Base-by-base conservation (phyloP, 106 monocot species). In the Gastrodia elata region DNA sequence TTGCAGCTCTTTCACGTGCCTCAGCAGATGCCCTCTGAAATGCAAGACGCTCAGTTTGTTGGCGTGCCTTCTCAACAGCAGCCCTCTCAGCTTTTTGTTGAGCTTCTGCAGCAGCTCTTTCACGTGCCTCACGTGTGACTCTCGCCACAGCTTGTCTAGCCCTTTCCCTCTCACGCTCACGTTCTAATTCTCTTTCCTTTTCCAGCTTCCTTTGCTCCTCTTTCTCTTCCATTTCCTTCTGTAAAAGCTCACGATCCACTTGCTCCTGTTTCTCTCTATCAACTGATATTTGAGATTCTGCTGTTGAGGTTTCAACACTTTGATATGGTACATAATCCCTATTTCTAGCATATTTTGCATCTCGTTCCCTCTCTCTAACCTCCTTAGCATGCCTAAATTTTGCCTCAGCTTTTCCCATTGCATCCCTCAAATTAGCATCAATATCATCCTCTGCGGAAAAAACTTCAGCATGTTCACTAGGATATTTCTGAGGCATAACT, bases 21-120 rank as follows among this genome's bases (percentile, higher is more conserved):
- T 87, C 93, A 67, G 73, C 70, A 65, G 82, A 72, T 39, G 84
- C 89, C 39, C 81, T 89, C 70, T 87, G 82, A 65, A 92, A 80
- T 8, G 92, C 88, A 74, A 83, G 83, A 80, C 87, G 71, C 44
- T 87, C 87, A 52, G 81, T 80, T 34, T 85, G 87, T 71, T 80
- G 70, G 0, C 86, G 85, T 59, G 92, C 89, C 64, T 77, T 84
- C 39, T 72, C 78, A 67, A 77, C 76, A 52, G 87, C 82, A 71
- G 73, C 80, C 70, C 78, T 84, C 48, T 87, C 91, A 68, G 87
- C 87, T 80, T 72, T 96, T 72, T 64, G 56, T 15, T 80, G 87
- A 70, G 89, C 92, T 75, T 93, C 89, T 61, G 89, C 82, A 73
- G 83, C 85, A 67, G 96, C 96, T 88, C 96, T 92, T 71, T 93